Evolutionary conservation across 2,329 filamentous ascomycete species (phyloP), one percentile per base, ranked within the genome.

Genomic region (Trichothecium roseum): DNA sequence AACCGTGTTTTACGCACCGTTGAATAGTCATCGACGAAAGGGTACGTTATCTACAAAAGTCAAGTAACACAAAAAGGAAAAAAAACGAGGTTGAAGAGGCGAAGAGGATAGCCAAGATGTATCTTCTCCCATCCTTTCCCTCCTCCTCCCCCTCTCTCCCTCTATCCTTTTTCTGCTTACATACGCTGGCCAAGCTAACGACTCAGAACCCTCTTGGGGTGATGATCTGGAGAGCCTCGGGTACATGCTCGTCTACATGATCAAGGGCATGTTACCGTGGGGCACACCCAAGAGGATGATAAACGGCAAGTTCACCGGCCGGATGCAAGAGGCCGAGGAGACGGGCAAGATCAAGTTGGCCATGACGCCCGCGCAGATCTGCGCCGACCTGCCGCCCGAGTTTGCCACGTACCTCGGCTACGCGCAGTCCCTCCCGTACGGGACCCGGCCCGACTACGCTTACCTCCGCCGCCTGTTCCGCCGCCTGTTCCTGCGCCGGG

Each of bases 341-440:
- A 44, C 49, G 8, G 43, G 29, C 28, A 34, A 45, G 26, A 48
- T 37, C 29, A 49, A 49, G 36, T 33, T 27, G 27, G 37, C 74
- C n/a, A 78, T 76, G 9, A 74, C 78, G 8, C 80, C 75, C 47
- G 76, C 83, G 59, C 73, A 78, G 22, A 73, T 84, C 37, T 84
- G 79, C 69, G 74, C 77, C 57, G 80, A 77, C 45, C 81, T 84
- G 60, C 81, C 81, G 37, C 78, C 79, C 50, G 80, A 84, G 59
- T 84, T 85, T 49, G 77, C 75, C 57, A 81, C 79, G 55, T 84
- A 84, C 58, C 65, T 84, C 46, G 81, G 81, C 67, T 84, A 84
- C 67, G 81, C 77, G 38, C 76, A 79, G 42, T 81, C 75, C 34
- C 73, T 84, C 40, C 72, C 73, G 50, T 84, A 83, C 58, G 74